These are phyloP conservation scores for Emergomyces africanus DNA, from an alignment of 2,329 filamentous ascomycete species.

Conservation along the genomic window DNA sequence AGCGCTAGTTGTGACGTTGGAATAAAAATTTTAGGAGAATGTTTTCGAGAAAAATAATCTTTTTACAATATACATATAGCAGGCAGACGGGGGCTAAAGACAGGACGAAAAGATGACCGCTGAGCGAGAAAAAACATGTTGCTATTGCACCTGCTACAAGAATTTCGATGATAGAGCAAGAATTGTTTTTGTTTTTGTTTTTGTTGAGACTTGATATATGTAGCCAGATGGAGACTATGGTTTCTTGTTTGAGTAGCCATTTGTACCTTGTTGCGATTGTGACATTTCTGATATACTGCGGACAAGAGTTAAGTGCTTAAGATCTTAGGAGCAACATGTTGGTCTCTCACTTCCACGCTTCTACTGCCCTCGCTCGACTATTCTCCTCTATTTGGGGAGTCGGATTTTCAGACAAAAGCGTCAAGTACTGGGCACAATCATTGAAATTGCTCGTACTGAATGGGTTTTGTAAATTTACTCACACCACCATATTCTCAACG, in stretches of 20 bases:
- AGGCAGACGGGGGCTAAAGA: not conserved
- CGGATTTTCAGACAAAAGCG: not conserved
- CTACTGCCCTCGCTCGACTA: too few species aligned
- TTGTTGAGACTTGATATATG: too few species aligned
- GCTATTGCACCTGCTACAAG: too few species aligned
- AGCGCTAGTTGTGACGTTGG: not conserved
- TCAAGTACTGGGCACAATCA: not conserved
- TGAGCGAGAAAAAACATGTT: not conserved
- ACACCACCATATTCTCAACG: not conserved
- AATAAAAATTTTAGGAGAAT: not conserved
- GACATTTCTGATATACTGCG: too few species aligned
- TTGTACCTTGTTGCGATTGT: too few species aligned
- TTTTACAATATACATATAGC: not conserved
- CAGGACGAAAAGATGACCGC: not conserved
- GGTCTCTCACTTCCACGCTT: too few species aligned
- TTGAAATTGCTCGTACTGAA: not conserved
- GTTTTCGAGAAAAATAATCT: not conserved
- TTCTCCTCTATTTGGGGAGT: not conserved
- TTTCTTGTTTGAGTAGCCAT: too few species aligned
- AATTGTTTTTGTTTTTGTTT: too few species aligned
- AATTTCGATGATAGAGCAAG: too few species aligned
- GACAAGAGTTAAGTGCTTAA: too few species aligned
- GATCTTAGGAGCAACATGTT: too few species aligned
- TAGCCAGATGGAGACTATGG: too few species aligned
- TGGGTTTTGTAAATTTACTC: not conserved